These are phyloP conservation scores for Aspergillus leporis DNA, from an alignment of 495 filamentous ascomycete species.

Conservation along the genomic window DNA sequence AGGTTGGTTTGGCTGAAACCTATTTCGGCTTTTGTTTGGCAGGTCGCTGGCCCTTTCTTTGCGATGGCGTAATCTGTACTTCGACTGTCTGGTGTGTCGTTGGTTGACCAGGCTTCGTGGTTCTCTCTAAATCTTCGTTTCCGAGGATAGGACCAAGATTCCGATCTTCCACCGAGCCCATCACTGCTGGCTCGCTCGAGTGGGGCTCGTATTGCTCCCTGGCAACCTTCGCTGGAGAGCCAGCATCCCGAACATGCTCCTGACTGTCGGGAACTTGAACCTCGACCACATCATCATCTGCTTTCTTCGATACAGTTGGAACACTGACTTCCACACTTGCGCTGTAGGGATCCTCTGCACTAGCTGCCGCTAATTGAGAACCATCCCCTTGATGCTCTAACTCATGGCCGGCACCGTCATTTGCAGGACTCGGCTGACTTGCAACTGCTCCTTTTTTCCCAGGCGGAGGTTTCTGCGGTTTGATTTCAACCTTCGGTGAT, in stretches of 20 bases:
- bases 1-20: not conserved
- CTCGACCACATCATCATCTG: conserved; percentile 23
- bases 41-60: conserved; percentile 13
- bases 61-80: not conserved
- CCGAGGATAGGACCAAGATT: not conserved
- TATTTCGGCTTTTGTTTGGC: not conserved
- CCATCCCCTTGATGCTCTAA: not conserved
- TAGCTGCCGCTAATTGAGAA: not conserved
- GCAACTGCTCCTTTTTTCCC: not conserved
- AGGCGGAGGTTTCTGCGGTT: not conserved
- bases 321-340: not conserved
- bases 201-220: not conserved
- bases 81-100: not conserved
- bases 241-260: conserved; percentile 12
- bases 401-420: not conserved
- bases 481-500: not conserved
- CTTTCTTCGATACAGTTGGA: not conserved
- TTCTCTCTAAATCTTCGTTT: not conserved
- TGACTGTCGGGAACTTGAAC: conserved; percentile 40
- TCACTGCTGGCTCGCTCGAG: not conserved
- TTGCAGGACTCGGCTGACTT: not conserved
- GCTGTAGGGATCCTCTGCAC: not conserved
- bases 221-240: not conserved
- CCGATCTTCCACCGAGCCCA: not conserved
- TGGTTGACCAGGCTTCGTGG: not conserved